Evolutionary conservation across 2,329 filamentous ascomycete genomes (phyloP), one percentile per base, ranked within the genome.

Genomic region (Cercospora citrullina): DNA sequence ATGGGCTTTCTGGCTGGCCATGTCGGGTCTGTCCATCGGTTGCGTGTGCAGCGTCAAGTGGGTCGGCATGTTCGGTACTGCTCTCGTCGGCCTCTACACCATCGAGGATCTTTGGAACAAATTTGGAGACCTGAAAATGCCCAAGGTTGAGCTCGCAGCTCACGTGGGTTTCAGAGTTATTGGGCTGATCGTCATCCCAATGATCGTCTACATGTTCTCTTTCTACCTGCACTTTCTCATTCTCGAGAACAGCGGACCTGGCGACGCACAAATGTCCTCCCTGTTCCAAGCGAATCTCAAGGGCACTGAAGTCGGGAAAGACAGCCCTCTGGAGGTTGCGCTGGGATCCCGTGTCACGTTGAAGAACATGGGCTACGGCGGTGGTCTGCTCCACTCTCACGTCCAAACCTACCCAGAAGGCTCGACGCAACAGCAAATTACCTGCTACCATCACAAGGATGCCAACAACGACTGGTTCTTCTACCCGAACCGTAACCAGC

Each of bases 381-480:
- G 95, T 77, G 95, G 95, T 79, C 88, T 99, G 39, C 89, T 98
- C 57, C 94, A 98, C 82, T 97, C 94, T 51, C 95, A 98, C 84
- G 88, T 97, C 70, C 94, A 98, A 82, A 97, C 93, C 8, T 98
- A 93, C 79, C 94, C 94, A 0, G 94, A 97, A 78, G 95, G 94
- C 33, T 98, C 95, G 42, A 84, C 83, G 63, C 95, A 99, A 82
- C 96, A 99, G 81, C 95, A 99, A 80, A 90, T 99, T 70, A 99
- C 95, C 71, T 99, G 96, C 85, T 99, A 99, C 82, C 95, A 99
- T 82, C 95, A 99, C 86, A 99, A 99, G 80, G 95, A 99, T 84
- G 87, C 94, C 79, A 99, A 99, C 87, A 99, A 99, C 80, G 95
- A 99, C 80, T 99, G 95, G 95, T 97, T 96, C 83, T 94, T 99